A percentile compares a stretch with the other conserved stretches of the same genome.
Conservation (phyloP, 2,329 filamentous ascomycete species). For the Aureobasidium sp. region DNA sequence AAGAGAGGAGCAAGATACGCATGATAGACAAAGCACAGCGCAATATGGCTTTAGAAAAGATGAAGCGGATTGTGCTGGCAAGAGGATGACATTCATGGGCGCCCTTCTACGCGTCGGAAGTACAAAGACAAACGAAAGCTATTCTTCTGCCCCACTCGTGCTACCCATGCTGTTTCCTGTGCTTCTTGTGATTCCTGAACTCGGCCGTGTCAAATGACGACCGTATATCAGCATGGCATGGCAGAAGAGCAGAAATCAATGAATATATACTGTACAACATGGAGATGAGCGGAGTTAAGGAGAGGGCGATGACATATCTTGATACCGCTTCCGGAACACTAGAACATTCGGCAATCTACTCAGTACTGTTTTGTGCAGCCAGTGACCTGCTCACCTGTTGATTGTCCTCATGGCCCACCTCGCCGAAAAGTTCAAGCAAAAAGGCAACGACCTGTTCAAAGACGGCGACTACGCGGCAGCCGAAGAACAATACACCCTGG, state of each 20-base stretch:
- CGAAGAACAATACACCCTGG: constrained; percentile 65
- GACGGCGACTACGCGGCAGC: constrained; percentile 58
- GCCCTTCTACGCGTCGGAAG: neutral
- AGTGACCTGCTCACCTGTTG: too few species aligned
- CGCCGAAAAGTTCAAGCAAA: constrained; percentile 42
- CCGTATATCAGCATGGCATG: neutral
- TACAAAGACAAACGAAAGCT: neutral
- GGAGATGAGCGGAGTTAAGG: neutral
- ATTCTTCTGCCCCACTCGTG: neutral
- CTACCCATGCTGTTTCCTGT: neutral
- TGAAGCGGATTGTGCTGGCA: too few species aligned
- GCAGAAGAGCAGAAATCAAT: too few species aligned
- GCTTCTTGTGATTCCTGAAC: too few species aligned
- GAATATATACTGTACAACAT: neutral
- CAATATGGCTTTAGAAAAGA: neutral
- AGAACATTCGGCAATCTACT: neutral
- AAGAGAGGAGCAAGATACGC: neutral
- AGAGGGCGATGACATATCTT: constrained; percentile 5
- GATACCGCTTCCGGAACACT: neutral
- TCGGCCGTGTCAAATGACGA: too few species aligned
- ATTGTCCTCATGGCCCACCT: constrained; percentile 25
- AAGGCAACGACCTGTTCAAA: constrained; percentile 60
- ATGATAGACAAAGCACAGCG: neutral
- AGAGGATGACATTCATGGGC: neutral
- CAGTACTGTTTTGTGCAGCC: neutral